These are phyloP conservation scores for Ceratobasidium theobromae DNA, from an alignment of 1,284 basidiomycete genomes.

Conservation along the genomic window DNA sequence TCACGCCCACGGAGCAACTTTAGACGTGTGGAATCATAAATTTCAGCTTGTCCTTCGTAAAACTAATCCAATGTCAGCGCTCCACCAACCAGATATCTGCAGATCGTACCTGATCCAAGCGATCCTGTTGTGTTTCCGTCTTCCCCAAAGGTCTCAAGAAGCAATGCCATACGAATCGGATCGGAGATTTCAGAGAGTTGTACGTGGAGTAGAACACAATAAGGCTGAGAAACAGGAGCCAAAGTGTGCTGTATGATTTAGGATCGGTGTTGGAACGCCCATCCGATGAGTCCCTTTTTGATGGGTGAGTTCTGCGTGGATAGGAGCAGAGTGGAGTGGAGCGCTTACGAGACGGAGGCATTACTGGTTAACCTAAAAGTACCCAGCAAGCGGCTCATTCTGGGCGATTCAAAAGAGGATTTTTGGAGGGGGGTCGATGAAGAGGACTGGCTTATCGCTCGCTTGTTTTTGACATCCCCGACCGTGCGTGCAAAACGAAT, in stretches of 20 bases:
- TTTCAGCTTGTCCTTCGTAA: conserved; percentile 67
- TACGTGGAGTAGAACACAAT: conserved; percentile 16
- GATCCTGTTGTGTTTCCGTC: conserved; percentile 20
- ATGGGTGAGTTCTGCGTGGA: too few relatives aligned
- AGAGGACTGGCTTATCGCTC: too few relatives aligned
- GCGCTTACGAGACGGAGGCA: not conserved
- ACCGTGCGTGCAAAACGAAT: not conserved
- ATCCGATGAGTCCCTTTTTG: not conserved
- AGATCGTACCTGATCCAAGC: conserved; percentile 26
- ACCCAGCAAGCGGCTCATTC: not conserved
- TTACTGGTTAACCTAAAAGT: not conserved
- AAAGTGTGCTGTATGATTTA: conserved; percentile 8
- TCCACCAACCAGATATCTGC: not conserved
- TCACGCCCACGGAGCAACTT: conserved; percentile 66
- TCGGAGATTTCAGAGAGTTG: not conserved
- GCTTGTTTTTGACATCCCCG: not conserved
- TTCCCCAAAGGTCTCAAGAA: conserved; percentile 28
- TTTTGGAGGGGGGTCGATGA: too few relatives aligned
- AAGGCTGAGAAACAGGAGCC: not conserved
- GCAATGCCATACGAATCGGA: conserved; percentile 28
- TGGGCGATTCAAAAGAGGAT: too few relatives aligned
- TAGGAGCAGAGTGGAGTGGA: not conserved
- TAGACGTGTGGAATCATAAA: conserved; percentile 66
- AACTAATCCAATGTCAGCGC: conserved; percentile 44
- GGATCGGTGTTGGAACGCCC: not conserved